phyloP scores from a whole-genome alignment of 192 early-diverging fungal species.

The Coemansia sp. region DNA sequence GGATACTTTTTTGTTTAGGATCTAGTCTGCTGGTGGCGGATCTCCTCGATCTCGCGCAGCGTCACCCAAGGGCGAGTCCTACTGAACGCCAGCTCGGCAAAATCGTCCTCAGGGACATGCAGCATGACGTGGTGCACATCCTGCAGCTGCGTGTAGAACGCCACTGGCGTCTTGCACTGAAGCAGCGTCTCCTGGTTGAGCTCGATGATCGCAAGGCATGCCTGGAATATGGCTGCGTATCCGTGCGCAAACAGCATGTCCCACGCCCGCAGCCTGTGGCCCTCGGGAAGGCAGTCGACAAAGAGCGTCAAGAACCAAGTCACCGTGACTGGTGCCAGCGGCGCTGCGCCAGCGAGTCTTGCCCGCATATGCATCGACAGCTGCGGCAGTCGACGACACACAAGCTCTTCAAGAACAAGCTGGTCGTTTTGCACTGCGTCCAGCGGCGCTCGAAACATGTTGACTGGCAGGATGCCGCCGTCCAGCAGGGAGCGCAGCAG shows the following conservation, averaged over 20 bases:
- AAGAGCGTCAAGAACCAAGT: conserved; percentile 61
- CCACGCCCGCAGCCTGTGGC: conserved; percentile 56
- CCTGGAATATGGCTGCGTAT: conserved; percentile 54
- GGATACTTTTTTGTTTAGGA: neutral
- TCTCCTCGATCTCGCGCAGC: conserved; percentile 14
- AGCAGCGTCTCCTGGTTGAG: conserved; percentile 49
- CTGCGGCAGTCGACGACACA: conserved; percentile 53
- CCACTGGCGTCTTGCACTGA: conserved; percentile 45
- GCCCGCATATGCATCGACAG: conserved; percentile 46
- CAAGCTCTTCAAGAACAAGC: conserved; percentile 55
- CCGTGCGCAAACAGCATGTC: conserved; percentile 59
- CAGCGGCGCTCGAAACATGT: conserved; percentile 57
- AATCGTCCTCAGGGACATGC: conserved; percentile 48
- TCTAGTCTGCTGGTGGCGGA: conserved; percentile 13
- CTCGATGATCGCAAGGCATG: conserved; percentile 54
- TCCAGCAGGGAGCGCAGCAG: conserved; percentile 52
- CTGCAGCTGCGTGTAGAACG: conserved; percentile 56
- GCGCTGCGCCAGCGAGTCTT: conserved; percentile 36
- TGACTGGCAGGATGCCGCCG: conserved; percentile 51
- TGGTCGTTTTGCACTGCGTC: conserved; percentile 56
- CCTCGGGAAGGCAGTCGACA: conserved; percentile 53
- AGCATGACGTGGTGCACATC: conserved; percentile 40
- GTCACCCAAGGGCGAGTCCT: conserved; percentile 8
- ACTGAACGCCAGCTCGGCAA: conserved; percentile 37
- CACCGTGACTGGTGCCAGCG: conserved; percentile 56